Evolutionary conservation across 805 yeast genomes (phyloP), one percentile per base, ranked within the genome.

Genomic region (Starmerella etchellsii): DNA sequence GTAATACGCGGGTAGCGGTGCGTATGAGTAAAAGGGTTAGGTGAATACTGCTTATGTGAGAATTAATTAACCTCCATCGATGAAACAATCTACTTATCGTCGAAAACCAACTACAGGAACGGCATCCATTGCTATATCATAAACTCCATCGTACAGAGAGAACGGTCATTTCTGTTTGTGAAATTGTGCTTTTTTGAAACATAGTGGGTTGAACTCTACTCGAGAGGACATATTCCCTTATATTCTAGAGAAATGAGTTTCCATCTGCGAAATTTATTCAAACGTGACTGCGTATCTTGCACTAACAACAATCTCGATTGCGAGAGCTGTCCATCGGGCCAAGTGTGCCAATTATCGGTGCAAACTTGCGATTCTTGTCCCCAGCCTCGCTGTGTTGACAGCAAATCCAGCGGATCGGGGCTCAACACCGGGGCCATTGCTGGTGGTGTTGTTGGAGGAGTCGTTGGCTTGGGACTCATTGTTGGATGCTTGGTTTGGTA

Each of bases 361-460:
- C 75, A 69, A 47, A 67, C 82, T 1, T 79, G 87, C 54, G 39
- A 57, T 2, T 41, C 62, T 36, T 80, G 88, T 55, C 73, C 87
- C 0, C 55, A 57, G 6, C 68, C 73, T 0, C 67, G 66, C 46
- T 78, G 84, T 56, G 47, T 51, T 3, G 37, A 21, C 10, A 16
- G 25, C 13, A 23, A 11, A 4, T 6, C 35, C 10, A 28, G 23
- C 25, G 21, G 34, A 4, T 33, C 40, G 8, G 20, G 36, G 14
- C 19, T 15, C n/a, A 13, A 29, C 36, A 58, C 66, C 16, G 78
- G 83, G 5, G 82, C 76, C 6, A 69, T 78, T 18, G 81, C 78
- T 0, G 88, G 85, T 19, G 87, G 85, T 21, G 76, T 77, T 1
- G 69, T 75, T 2, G 87, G 81, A 16, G 78, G 80, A 15, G 65